Base-by-base conservation (phyloP, 306 rosid genomes). In the Trichosanthes truncata region DNA sequence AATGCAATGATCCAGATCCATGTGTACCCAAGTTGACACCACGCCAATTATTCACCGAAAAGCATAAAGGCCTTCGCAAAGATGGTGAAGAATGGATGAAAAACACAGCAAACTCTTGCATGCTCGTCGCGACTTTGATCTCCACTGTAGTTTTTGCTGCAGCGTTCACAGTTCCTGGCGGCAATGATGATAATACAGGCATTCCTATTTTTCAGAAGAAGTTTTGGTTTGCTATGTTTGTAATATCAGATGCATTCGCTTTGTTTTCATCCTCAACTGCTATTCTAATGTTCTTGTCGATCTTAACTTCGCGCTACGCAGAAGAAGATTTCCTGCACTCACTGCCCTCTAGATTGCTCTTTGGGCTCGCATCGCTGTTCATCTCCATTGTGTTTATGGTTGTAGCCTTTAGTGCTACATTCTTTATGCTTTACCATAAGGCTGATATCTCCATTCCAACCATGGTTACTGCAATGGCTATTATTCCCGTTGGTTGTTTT, bases 321-420 rank as follows among this genome's bases (percentile, higher is more conserved):
- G 78, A 73, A 73, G 78, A 73, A 15, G 78, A 73, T 26, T 73
- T 73, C 43, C 6, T 72, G 15, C 38, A 72, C 77, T 45, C 40
- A 17, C 40, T 72, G n/a, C 77, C 77, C 12, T 45, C 57, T 0
- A 72, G 53, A 72, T 25, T 72, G 38, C 59, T 72, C n/a, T 46
- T 43, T 17, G 77, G 77, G 25, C 77, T 72, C 10, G 40, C 77
- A 3, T 71, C 38, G 18, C 12, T 71, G 38, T 71, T 71, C 57
- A 45, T 72, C 57, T 72, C 77, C 12, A 72, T 72, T 12, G 77
- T 45, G 40, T 45, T 51, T 21, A 72, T 72, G 77, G 77, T 48
- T 12, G 14, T 49, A 51, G 77, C 77, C 1, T 72, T 72, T 31
- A 45, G 57, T 46, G 55, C 77, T 29, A 72, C 75, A 33, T 68